Evolutionary conservation across 352 stramenopile species (phyloP), one percentile per base, ranked within the genome.

Genomic region (Globisporangium spiculum): DNA sequence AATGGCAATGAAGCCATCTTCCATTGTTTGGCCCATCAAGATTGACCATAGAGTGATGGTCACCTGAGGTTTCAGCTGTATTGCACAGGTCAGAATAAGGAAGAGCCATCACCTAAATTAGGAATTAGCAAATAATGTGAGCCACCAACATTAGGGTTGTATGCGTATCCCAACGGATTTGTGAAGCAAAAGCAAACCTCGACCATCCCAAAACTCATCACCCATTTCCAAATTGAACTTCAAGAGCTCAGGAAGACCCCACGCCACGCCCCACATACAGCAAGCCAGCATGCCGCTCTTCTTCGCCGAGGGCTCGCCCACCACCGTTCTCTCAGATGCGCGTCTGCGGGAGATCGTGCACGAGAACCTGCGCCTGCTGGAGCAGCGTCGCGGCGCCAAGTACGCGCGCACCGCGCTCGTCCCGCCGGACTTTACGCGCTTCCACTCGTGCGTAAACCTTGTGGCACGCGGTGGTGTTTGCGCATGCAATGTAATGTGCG

Each of bases 351-450:
- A 80, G 69, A 88, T 93, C 69, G 77, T 94, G 55, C 78, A 63
- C 52, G 65, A 83, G 41, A 83, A 80, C 66, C 73, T 96, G 54
- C 72, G 82, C 58, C 78, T 90, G 67, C 76, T 93, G n/a, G 84
- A 95, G 72, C 68, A 69, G 20, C 63, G 72, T 53, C 76, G 80
- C 30, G 80, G 86, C 8, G 69, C 69, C 46, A 86, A 77, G 62
- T 89, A 80, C 48, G 41, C 80, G 64, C 83, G 93, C 24, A 93
- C 96, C 1, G 86, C 96, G 63, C 80, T 99, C 53, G 78, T 99
- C 3, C 96, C 97, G n/a, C 97, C 97, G 0, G 97, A 99, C 70
- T 98, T 97, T 69, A 99, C 97, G 16, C 84, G 97, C 50, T 98
- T 97, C 75, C 93, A 98, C 84, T 98, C 94, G 71, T 94, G 91